A percentile compares a stretch with the other conserved stretches of the same genome.
These are phyloP conservation scores for Dysphania ambrosioides DNA, from an alignment of 148 eudicot species.

Conservation along the genomic window DNA sequence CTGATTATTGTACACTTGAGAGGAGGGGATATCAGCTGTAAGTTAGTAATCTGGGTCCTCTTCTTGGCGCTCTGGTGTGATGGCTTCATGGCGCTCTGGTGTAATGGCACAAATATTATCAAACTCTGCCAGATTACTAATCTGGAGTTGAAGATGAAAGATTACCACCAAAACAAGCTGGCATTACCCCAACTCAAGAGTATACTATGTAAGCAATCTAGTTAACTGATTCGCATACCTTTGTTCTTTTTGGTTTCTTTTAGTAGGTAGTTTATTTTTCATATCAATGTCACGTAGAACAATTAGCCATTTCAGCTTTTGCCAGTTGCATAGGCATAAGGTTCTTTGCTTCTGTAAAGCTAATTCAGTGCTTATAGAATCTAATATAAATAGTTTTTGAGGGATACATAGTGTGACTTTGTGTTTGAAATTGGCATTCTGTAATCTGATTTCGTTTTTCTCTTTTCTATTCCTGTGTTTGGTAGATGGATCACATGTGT, in stretches of 20 bases:
- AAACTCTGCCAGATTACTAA: not conserved
- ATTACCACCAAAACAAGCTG: not conserved
- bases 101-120: conserved; percentile 7
- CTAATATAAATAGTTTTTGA: not conserved
- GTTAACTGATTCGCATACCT: conserved; percentile 25
- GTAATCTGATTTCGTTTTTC: not conserved
- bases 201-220: conserved; percentile 34
- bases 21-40: conserved; percentile 19
- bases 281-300: conserved; percentile 11
- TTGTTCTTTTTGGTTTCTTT: conserved; percentile 16
- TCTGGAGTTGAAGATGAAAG: not conserved
- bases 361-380: conserved; percentile 10
- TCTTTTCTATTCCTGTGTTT: not conserved
- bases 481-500: conserved; percentile 1
- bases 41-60: conserved; percentile 10
- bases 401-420: not conserved
- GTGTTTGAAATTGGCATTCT: not conserved
- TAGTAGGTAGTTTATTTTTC: conserved; percentile 17
- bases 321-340: not conserved
- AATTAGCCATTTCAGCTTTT: conserved; percentile 10
- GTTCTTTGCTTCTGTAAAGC: conserved; percentile 19
- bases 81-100: conserved; percentile 20
- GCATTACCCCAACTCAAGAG: conserved; percentile 17
- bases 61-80: conserved; percentile 17
- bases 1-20: conserved; percentile 21